phyloP scores from a whole-genome alignment of 169 alveolate species.

The Eimeria sp. region DNA sequence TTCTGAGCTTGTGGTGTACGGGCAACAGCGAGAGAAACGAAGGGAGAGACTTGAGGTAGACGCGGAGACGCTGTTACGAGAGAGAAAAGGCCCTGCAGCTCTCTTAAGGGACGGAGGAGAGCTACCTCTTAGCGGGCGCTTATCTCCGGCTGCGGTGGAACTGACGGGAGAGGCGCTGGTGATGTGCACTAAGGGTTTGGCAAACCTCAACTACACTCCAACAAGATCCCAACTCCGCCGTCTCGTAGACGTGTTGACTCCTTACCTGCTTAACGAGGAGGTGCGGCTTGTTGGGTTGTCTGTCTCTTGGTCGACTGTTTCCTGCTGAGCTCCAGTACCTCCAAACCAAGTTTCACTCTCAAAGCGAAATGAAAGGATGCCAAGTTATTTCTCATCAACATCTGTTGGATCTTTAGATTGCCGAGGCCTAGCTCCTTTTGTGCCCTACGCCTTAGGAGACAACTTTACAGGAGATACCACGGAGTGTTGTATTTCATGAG shows the following conservation, averaged over 20 bases:
- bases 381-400: neutral
- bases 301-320: neutral
- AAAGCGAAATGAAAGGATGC: neutral
- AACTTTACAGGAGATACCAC: neutral
- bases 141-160: neutral
- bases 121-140: neutral
- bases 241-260: constrained; percentile 25
- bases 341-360: neutral
- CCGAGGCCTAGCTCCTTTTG: neutral
- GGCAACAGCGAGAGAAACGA: neutral
- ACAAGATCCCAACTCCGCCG: constrained; percentile 18
- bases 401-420: neutral
- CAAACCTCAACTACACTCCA: constrained; percentile 18
- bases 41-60: neutral
- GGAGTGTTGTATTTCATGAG: neutral
- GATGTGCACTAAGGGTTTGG: constrained; percentile 52
- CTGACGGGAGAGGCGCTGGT: constrained; percentile 62
- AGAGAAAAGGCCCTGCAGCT: neutral
- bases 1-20: neutral
- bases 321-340: neutral
- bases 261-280: constrained; percentile 44
- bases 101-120: neutral
- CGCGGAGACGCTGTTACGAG: neutral
- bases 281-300: neutral
- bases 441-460: neutral